Evolutionary conservation across 768 basidiomycete species (phyloP).

Genomic region (Pluteus cervinus): DNA sequence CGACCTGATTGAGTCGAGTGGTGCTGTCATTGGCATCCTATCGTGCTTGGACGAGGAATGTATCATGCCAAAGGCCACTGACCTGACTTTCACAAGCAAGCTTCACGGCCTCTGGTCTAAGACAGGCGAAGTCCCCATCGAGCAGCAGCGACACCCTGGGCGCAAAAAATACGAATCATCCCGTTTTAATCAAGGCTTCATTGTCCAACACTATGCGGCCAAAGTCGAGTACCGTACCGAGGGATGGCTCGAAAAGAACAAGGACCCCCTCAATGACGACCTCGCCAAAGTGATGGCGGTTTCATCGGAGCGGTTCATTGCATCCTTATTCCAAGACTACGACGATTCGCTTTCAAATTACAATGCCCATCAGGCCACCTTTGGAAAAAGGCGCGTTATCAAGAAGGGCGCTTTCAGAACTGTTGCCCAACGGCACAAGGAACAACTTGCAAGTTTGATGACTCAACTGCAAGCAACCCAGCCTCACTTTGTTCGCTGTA

Average conservation of each 20-base stretch:
- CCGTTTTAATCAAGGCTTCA: conserved; percentile 90
- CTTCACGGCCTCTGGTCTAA: conserved; percentile 73
- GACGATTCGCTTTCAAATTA: conserved; percentile 36
- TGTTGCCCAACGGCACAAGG: conserved; percentile 91
- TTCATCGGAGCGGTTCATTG: conserved; percentile 79
- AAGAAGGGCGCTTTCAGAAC: conserved; percentile 98
- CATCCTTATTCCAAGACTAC: conserved; percentile 80
- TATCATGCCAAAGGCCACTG: conserved; percentile 99
- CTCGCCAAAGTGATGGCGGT: conserved; percentile 81
- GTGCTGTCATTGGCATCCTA: conserved; percentile 80
- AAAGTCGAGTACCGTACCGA: conserved; percentile 94
- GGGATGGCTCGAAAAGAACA: conserved; percentile 99
- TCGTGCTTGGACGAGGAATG: conserved; percentile 96
- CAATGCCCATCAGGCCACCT: conserved; percentile 34
- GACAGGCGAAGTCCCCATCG: conserved; percentile 38
- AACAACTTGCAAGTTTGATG: conserved; percentile 91
- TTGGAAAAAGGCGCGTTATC: conserved; percentile 64
- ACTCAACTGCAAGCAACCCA: conserved; percentile 87
- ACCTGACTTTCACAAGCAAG: conserved; percentile 92
- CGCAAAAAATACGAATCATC: conserved; percentile 80
- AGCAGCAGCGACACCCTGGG: conserved; percentile 62
- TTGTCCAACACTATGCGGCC: conserved; percentile 94
- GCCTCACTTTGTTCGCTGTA: conserved; percentile 97
- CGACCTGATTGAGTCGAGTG: conserved; percentile 89
- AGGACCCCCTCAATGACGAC: conserved; percentile 96